Conservation (phyloP, 192 early-diverging fungal species). For the Entrophospora sp. region DNA sequence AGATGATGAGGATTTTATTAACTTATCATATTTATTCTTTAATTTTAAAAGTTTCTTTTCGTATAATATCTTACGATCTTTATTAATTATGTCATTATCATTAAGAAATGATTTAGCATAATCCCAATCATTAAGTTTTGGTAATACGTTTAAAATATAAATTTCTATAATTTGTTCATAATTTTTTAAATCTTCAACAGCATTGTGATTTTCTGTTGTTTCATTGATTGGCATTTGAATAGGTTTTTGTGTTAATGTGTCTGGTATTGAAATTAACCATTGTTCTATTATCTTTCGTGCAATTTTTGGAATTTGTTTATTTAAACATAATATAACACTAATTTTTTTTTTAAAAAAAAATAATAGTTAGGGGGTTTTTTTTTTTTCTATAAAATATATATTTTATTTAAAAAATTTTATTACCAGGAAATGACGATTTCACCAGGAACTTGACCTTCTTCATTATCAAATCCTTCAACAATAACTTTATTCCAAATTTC, state of each 20-base stretch:
- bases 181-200: no score
- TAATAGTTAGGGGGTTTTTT: no score
- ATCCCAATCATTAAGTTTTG: constrained; percentile 33
- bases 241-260: not conserved
- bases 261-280: constrained; percentile 2
- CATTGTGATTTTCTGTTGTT: constrained; percentile 24
- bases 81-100: constrained; percentile 27
- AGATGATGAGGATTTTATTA: not conserved
- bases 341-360: not conserved
- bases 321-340: constrained; percentile 16
- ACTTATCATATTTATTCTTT: constrained; percentile 1
- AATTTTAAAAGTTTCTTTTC: constrained; percentile 5
- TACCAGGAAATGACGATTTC: constrained; percentile 32
- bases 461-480: constrained; percentile 26
- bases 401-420: not conserved
- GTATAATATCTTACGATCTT: constrained; percentile 28
- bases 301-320: not conserved
- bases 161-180: constrained; percentile 34
- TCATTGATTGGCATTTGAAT: not conserved
- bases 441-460: constrained; percentile 33
- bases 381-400: no score
- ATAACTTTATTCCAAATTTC: constrained; percentile 29
- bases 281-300: constrained; percentile 10
- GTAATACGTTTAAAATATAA: constrained; percentile 32
- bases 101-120: constrained; percentile 27